Conservation (phyloP, 352 stramenopile genomes). For the Globisporangium canariense region DNA sequence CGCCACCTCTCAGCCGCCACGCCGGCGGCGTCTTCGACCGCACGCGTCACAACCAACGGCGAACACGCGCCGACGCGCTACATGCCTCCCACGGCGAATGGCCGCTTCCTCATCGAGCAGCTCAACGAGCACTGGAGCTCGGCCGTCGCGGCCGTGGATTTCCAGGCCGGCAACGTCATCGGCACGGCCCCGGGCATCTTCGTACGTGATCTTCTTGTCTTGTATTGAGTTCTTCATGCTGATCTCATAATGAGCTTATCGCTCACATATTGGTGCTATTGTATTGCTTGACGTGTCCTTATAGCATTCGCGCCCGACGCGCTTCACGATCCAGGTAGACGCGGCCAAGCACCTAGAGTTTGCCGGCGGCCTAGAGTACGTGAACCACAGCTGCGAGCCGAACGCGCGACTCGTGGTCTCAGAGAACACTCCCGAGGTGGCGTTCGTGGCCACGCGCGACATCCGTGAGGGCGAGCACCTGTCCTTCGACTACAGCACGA, state of each 20-base stretch:
- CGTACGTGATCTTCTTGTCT: constrained; percentile 32
- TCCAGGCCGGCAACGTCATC: constrained; percentile 63
- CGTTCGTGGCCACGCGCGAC: constrained; percentile 72
- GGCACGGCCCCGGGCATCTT: constrained; percentile 64
- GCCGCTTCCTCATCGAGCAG: constrained; percentile 72
- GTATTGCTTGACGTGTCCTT: not conserved
- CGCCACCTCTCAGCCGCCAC: constrained; percentile 42
- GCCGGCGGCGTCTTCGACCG: constrained; percentile 24
- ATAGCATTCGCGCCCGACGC: constrained; percentile 55
- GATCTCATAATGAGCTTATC: not conserved
- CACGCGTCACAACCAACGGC: constrained; percentile 24
- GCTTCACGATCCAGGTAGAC: constrained; percentile 83
- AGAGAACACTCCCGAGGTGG: constrained; percentile 65
- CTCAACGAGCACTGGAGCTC: constrained; percentile 75
- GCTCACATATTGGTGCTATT: not conserved
- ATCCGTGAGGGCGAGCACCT: constrained; percentile 76
- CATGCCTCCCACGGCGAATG: constrained; percentile 52
- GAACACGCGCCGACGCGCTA: constrained; percentile 42
- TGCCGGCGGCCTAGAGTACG: constrained; percentile 77
- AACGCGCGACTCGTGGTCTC: constrained; percentile 80
- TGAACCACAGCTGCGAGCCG: constrained; percentile 86
- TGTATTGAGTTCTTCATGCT: not conserved
- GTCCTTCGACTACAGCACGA: constrained; percentile 88
- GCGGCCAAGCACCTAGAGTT: constrained; percentile 82
- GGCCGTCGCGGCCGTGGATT: constrained; percentile 61